Conservation (phyloP, 1,284 basidiomycete genomes). For the Porogramme epimiltina region DNA sequence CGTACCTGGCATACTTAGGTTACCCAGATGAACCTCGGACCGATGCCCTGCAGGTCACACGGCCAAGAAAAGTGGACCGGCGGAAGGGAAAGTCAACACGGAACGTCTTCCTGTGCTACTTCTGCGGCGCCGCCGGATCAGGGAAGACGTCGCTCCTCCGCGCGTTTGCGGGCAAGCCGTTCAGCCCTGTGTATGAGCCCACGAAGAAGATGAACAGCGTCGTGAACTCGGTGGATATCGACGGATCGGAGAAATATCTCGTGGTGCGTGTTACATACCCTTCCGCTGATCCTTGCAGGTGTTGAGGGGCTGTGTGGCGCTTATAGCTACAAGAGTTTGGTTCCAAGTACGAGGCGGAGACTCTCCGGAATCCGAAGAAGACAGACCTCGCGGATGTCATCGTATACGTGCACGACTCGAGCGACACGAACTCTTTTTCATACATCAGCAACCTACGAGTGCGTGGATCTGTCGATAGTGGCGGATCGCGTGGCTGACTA, state of each 20-base stretch:
- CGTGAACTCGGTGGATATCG: conserved; percentile 94
- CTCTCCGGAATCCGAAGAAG: conserved; percentile 87
- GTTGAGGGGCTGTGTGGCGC: no score
- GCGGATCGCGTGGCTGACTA: background rate
- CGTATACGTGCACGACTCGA: conserved; percentile 95
- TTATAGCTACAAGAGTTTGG: conserved; percentile 94
- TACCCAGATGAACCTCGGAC: conserved; percentile 80
- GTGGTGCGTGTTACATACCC: conserved; percentile 61
- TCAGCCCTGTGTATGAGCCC: conserved; percentile 74
- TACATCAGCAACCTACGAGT: conserved; percentile 96
- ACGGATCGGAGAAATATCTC: conserved; percentile 94
- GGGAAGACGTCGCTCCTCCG: conserved; percentile 91
- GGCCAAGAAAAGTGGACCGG: conserved; percentile 83
- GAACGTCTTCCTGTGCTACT: conserved; percentile 91
- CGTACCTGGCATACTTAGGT: conserved; percentile 95
- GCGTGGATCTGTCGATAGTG: conserved; percentile 33
- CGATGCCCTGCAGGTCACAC: conserved; percentile 79
- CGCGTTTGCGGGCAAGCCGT: conserved; percentile 85
- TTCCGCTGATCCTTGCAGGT: no score
- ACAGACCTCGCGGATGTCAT: conserved; percentile 92
- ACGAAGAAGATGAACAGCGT: conserved; percentile 91
- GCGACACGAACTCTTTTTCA: conserved; percentile 98
- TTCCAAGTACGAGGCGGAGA: conserved; percentile 91
- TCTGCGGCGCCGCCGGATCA: conserved; percentile 94
- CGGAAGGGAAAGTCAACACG: conserved; percentile 85